Evolutionary conservation across 148 eudicot genomes (phyloP), one percentile per base, ranked within the genome.

Genomic region (Nepenthes mirabilis): DNA sequence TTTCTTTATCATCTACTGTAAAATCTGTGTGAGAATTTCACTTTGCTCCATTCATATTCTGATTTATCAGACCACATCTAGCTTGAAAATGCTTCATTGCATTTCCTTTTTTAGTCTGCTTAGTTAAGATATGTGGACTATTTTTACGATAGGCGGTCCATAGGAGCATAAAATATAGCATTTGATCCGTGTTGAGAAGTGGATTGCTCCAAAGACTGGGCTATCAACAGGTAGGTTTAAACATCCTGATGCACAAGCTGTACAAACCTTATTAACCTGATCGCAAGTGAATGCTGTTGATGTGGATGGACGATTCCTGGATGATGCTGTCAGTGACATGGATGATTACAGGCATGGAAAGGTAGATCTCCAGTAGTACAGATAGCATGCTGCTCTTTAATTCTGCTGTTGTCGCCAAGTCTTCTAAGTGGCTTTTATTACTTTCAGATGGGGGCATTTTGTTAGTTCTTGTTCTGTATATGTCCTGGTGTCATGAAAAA

Each of bases 191-290:
- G 86, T 88, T 43, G 96, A 91, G 58, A 88, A 83, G 66, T 91
- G 98, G 98, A 76, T 91, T 34, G 82, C 88, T 73, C 75, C 71
- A n/a, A 78, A 77, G 50, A 83, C 79, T 70, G 88, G 94, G 62
- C 86, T 83, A 69, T 88, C 98, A 54, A 85, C 88, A 11, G 96
- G 98, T 75, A 88, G 90, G 65, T 78, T 91, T 67, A 79, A 85
- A 66, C 76, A 74, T 65, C 88, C 96, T 54, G 94, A 83, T 69
- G 85, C 98, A 36, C 77, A 88, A 76, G 96, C 98, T 60, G 98
- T 91, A 51, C 72, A 63, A 32, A 67, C 74, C 49, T 75, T 91
- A 58, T 63, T 78, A 37, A 71, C 75, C 53, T 68, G 69, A 37
- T 78, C 86, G 55, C 75, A 63, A 73, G 96, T 85, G 33, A 82